phyloP scores from a whole-genome alignment of 2,329 filamentous ascomycete genomes.

The Microdochium paspali region DNA sequence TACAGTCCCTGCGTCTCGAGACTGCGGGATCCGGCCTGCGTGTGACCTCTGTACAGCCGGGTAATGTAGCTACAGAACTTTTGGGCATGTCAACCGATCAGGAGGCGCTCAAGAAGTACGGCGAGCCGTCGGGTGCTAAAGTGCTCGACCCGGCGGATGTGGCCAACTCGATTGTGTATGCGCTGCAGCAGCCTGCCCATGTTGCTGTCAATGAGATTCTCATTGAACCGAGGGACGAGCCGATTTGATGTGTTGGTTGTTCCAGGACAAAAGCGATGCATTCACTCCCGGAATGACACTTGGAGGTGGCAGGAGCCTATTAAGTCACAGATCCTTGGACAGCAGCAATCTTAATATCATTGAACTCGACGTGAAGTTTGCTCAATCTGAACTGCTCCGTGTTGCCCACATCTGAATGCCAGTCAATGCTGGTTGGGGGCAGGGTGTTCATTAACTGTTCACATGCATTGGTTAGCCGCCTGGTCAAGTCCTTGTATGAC shows the following conservation, averaged over 20 bases:
- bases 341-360: no score
- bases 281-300: no score
- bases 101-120: constrained; percentile 72
- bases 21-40: constrained; percentile 64
- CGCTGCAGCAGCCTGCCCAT: constrained; percentile 63
- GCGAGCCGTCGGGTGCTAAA: constrained; percentile 64
- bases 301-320: no score
- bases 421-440: no score
- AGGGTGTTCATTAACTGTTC: no score
- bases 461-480: no score
- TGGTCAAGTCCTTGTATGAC: no score
- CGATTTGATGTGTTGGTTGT: constrained; percentile 37
- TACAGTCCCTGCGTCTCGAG: constrained; percentile 68
- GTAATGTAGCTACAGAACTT: constrained; percentile 66
- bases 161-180: constrained; percentile 63
- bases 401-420: no score
- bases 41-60: constrained; percentile 68
- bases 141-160: constrained; percentile 67
- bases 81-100: constrained; percentile 65
- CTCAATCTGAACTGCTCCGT: no score
- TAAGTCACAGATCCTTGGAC: no score
- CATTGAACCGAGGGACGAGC: constrained; percentile 70
- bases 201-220: constrained; percentile 74
- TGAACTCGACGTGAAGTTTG: no score
- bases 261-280: no score